Evolutionary conservation across 306 rosid species (phyloP), one percentile per base, ranked within the genome.

Genomic region (Mucuna pruriens): DNA sequence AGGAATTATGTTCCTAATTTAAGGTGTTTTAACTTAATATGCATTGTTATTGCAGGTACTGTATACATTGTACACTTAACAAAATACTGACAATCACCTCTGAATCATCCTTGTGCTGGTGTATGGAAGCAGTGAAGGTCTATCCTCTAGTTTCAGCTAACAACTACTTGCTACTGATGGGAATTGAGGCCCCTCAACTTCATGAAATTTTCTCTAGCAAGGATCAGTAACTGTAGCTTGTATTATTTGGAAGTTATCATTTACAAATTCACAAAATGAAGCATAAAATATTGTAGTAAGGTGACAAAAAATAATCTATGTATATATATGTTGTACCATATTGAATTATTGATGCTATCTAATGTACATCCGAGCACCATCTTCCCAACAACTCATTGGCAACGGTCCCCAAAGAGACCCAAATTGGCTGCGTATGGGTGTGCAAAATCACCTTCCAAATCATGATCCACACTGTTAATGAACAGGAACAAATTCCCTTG

Each of bases 401-500:
- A 87, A 45, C 3, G 36, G 58, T 74, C 86, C 54, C 45, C 77
- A 34, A 83, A 83, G 70, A 78, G 62, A 48, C 84, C 92, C 45
- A 78, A 83, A 86, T 78, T 79, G 70, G 79, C 76, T 44, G 85
- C 79, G 16, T 76, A 58, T 57, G 84, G 90, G 76, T 60, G 73
- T 23, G 76, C 49, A 79, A 87, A 79, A 71, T 60, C 88, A 23
- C 63, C 85, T 16, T 74, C 78, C 70, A 74, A 75, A 20, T 83
- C 88, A 42, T 79, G 77, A 49, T 85, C 88, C 58, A 83, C 87
- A 61, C 97, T 90, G 94, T 81, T 72, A 25, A 75, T 69, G 45
- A 79, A 83, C 63, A 83, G 26, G 19, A 44, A 55, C 58, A 44
- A 72, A 61, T 23, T 42, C 2, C 63, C 63, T 19, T 20, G 76